Evolutionary conservation across 78 protist species (phyloP).

Genomic region (Polysphondylium violaceum): DNA sequence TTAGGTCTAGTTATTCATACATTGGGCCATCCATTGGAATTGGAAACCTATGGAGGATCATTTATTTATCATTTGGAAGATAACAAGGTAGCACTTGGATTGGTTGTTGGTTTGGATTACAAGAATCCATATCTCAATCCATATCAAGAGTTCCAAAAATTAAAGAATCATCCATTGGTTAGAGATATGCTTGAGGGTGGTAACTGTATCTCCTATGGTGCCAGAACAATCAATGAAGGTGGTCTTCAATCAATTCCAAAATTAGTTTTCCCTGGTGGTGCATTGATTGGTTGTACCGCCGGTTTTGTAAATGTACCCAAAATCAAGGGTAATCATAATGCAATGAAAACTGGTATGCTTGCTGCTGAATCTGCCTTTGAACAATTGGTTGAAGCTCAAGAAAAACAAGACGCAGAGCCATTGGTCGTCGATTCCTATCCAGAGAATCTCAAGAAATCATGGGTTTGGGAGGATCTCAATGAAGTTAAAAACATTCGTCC

Average conservation of each 20-base stretch:
- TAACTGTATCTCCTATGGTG: slow-evolving; percentile 93
- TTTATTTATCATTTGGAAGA: slow-evolving; percentile 94
- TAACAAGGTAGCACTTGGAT: slow-evolving; percentile 90
- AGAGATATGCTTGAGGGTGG: slow-evolving; percentile 89
- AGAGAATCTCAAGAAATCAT: slow-evolving; percentile 79
- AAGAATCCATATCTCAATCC: slow-evolving; percentile 94
- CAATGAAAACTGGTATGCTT: slow-evolving; percentile 96
- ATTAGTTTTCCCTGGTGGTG: slow-evolving; percentile 94
- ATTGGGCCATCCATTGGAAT: slow-evolving; percentile 95
- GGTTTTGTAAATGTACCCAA: slow-evolving; percentile 98
- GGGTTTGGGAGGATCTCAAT: slow-evolving; percentile 93
- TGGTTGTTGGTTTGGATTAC: slow-evolving; percentile 96
- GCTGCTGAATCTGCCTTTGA: slow-evolving; percentile 91
- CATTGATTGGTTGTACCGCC: slow-evolving; percentile 95
- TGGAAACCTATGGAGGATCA: slow-evolving; percentile 95
- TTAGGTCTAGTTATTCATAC: slow-evolving; percentile 90
- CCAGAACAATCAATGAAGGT: slow-evolving; percentile 98
- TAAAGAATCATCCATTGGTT: slow-evolving; percentile 91
- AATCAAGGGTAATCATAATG: slow-evolving; percentile 97
- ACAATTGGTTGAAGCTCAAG: slow-evolving; percentile 7
- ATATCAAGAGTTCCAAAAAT: slow-evolving; percentile 92
- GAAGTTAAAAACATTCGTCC: slow-evolving; percentile 93
- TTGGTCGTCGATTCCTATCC: slow-evolving; percentile 64
- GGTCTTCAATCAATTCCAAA: slow-evolving; percentile 95
- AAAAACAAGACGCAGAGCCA: not conserved